phyloP scores from a whole-genome alignment of 2,329 filamentous ascomycete genomes.

The Fusarium verrucosum region DNA sequence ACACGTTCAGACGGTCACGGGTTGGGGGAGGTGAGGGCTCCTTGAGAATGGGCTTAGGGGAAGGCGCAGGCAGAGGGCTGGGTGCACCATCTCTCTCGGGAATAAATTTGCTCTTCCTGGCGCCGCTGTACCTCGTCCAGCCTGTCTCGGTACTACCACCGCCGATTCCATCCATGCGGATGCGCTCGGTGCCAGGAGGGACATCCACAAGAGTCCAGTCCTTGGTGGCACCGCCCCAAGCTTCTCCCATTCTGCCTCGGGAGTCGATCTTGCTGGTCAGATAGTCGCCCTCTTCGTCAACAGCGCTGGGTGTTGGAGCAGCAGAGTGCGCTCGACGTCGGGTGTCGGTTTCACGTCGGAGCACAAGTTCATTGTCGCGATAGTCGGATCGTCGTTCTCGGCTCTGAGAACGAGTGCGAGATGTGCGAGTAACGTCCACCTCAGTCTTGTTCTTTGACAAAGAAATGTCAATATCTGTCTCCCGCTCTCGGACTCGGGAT shows the following conservation, averaged over 20 bases:
- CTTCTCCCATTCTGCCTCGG: conserved; percentile 76
- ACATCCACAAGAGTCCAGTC: conserved; percentile 87
- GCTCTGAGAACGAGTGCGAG: conserved; percentile 50
- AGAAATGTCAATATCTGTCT: conserved; percentile 71
- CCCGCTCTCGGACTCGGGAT: conserved; percentile 57
- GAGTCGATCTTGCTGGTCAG: conserved; percentile 64
- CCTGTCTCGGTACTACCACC: conserved; percentile 79
- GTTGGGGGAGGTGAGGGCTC: conserved; percentile 44
- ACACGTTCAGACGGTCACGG: conserved; percentile 56
- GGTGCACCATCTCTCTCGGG: conserved; percentile 68
- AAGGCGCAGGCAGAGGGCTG: conserved; percentile 30
- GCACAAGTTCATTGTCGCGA: conserved; percentile 73
- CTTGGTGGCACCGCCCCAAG: conserved; percentile 75
- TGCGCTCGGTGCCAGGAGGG: conserved; percentile 81
- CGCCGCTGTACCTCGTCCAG: conserved; percentile 82
- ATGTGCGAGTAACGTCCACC: conserved; percentile 62
- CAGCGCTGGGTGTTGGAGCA: conserved; percentile 51
- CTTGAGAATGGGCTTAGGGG: conserved; percentile 37
- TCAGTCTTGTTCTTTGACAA: conserved; percentile 64
- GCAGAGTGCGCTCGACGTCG: conserved; percentile 64
- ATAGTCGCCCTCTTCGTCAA: conserved; percentile 71
- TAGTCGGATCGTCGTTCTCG: conserved; percentile 54
- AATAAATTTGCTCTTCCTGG: conserved; percentile 77
- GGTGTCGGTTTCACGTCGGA: conserved; percentile 64
- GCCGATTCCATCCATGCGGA: conserved; percentile 82